Conservation (phyloP, 2,329 filamentous ascomycete species). For the Blumeria hordei region DNA sequence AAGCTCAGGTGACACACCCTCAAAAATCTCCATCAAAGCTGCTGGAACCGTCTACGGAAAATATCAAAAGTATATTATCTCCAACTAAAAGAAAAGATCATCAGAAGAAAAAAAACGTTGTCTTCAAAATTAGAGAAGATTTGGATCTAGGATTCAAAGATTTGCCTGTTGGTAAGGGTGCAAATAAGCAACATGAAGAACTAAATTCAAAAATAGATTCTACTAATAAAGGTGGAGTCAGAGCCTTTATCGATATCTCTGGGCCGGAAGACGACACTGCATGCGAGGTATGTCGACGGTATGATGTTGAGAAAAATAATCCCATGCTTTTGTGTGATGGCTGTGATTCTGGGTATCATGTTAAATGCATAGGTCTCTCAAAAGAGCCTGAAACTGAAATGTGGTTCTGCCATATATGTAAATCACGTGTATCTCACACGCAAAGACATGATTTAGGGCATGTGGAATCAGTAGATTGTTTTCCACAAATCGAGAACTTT, state of each 20-base stretch:
- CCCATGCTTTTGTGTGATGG: slow-evolving; percentile 40
- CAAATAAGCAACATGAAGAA: slow-evolving; percentile 3
- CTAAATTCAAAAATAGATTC: too few species aligned
- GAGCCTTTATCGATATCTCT: not conserved
- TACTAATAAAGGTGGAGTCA: too few species aligned
- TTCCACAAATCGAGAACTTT: slow-evolving; percentile 31
- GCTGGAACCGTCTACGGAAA: not conserved
- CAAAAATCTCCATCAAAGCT: not conserved
- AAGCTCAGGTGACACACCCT: not conserved
- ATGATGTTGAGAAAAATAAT: slow-evolving; percentile 32
- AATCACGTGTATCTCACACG: slow-evolving; percentile 3
- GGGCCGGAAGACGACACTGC: slow-evolving; percentile 9
- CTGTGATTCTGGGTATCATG: slow-evolving; percentile 37
- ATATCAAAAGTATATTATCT: not conserved
- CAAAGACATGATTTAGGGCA: slow-evolving; percentile 4
- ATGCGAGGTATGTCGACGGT: slow-evolving; percentile 31
- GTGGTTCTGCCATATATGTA: slow-evolving; percentile 35
- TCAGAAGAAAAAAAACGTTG: slow-evolving; percentile 25
- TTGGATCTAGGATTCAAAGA: slow-evolving; percentile 25
- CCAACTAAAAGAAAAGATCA: not conserved
- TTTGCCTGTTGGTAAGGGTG: slow-evolving; percentile 15
- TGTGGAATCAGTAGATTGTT: slow-evolving; percentile 11
- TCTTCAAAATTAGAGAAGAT: slow-evolving; percentile 23
- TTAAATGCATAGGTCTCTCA: slow-evolving; percentile 32
- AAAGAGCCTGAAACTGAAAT: slow-evolving; percentile 36